Evolutionary conservation across 192 early-diverging fungal genomes (phyloP), one percentile per base, ranked within the genome.

Genomic region (Podila verticillata): DNA sequence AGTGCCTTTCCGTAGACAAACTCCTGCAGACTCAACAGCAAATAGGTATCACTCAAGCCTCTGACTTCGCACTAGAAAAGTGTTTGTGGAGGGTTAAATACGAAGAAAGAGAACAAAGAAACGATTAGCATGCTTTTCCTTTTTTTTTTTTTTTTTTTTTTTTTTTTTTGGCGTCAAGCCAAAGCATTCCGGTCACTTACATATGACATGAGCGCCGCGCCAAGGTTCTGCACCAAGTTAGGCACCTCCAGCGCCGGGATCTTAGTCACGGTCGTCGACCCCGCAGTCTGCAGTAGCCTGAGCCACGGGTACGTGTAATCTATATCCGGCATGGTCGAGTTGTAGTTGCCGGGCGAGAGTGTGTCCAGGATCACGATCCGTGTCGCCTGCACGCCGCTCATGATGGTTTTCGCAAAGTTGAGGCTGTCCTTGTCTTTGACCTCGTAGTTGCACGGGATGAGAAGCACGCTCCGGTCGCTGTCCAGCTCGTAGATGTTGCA

Each of bases 141-240:
- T 48, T 28, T 47, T 47, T 47, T 47, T 47, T 47, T 47, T 47
- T 15, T 47, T 47, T 47, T 47, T 19, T 22, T n/a, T 1, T 22
- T 2, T 0, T 19, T 12, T n/a, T 51, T 24, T 51, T 20, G 17
- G 4, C 4, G 20, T 22, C 49, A 19, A 22, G 4, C 8, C 19
- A 15, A 6, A 6, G 4, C 49, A 22, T 47, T 19, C 34, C 30
- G 10, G 10, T 20, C 10, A 74, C 63, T 57, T 79, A 79, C 75
- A 44, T 72, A 80, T 56, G 64, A 59, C 65, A 80, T 80, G n/a
- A 80, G 66, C 2, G 77, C 77, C 7, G 77, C 77, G 49, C 70
- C 70, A 48, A 80, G 70, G 35, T 80, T 80, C 36, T 80, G 77
- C n/a, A 80, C 65, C 66, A 80, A 12, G 39, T 80, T 80, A 0